Evolutionary conservation across 768 basidiomycete genomes (phyloP).

Genomic region (Xerocomellus amylosporus): DNA sequence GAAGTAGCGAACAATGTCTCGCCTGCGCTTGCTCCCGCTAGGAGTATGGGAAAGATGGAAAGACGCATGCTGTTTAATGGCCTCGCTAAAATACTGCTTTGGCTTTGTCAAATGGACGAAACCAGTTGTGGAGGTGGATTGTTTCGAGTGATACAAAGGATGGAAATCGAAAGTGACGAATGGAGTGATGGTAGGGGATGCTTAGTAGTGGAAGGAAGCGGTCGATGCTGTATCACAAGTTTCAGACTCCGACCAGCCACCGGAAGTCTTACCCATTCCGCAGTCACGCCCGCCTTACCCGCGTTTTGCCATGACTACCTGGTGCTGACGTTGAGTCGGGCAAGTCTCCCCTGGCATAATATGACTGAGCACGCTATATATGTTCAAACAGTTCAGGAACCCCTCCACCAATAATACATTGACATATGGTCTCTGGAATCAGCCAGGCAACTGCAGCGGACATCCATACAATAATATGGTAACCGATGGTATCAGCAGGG

Average conservation of each 20-base stretch:
- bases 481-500: not conserved
- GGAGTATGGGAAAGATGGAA: slow-evolving; percentile 35
- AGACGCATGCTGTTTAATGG: slow-evolving; percentile 34
- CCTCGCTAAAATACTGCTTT: not conserved
- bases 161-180: not conserved
- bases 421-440: not conserved
- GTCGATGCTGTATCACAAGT: slow-evolving; percentile 2
- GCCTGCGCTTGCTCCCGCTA: slow-evolving; percentile 37
- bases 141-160: not conserved
- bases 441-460: not conserved
- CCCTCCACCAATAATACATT: not conserved
- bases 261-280: not conserved
- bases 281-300: slow-evolving; percentile 3
- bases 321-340: not conserved
- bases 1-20: slow-evolving; percentile 5
- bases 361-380: not conserved
- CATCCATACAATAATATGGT: too few relatives aligned
- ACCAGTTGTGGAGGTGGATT: not conserved
- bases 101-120: not conserved
- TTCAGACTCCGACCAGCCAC: slow-evolving; percentile 25
- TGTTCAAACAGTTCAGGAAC: not conserved
- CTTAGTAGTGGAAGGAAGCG: not conserved
- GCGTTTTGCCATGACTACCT: slow-evolving; percentile 4
- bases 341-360: not conserved
- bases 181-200: not conserved